phyloP scores from a whole-genome alignment of 2,329 filamentous ascomycete species.

The Cryphonectria japonica region DNA sequence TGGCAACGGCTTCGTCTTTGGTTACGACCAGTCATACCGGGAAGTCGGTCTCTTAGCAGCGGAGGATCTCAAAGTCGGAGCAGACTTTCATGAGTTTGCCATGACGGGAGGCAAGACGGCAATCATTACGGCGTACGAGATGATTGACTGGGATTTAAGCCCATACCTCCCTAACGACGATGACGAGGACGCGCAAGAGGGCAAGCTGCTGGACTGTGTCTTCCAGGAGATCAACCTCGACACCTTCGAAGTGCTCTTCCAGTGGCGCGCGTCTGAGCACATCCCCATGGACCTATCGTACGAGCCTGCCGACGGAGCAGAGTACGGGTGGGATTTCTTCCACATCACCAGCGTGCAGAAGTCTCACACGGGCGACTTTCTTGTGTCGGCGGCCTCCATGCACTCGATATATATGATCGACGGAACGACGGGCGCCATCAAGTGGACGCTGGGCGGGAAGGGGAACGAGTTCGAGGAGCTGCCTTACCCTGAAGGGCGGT shows the following conservation, averaged over 20 bases:
- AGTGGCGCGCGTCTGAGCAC: constrained; percentile 48
- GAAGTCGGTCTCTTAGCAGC: constrained; percentile 20
- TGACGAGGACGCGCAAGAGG: constrained; percentile 31
- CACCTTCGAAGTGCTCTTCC: constrained; percentile 51
- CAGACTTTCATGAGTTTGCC: constrained; percentile 42
- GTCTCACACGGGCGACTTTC: constrained; percentile 52
- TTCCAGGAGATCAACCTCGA: constrained; percentile 53
- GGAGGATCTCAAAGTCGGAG: constrained; percentile 3
- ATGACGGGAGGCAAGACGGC: constrained; percentile 45
- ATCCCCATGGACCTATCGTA: constrained; percentile 31
- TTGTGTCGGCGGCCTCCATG: constrained; percentile 55
- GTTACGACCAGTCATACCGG: constrained; percentile 20
- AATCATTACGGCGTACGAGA: constrained; percentile 43
- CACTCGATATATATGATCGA: constrained; percentile 52
- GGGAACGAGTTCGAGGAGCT: constrained; percentile 47
- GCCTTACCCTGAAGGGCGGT: constrained; percentile 36
- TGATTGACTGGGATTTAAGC: constrained; percentile 32
- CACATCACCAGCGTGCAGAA: constrained; percentile 62
- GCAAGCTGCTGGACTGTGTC: constrained; percentile 40
- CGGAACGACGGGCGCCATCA: constrained; percentile 47
- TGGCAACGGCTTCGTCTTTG: constrained; percentile 17
- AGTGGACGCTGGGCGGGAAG: constrained; percentile 58
- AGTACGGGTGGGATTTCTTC: constrained; percentile 55
- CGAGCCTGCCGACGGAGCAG: neutral
- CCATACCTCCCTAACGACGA: constrained; percentile 28